Evolutionary conservation across 73 alveolate species (phyloP).

Genomic region (Paraurostyla sp.): DNA sequence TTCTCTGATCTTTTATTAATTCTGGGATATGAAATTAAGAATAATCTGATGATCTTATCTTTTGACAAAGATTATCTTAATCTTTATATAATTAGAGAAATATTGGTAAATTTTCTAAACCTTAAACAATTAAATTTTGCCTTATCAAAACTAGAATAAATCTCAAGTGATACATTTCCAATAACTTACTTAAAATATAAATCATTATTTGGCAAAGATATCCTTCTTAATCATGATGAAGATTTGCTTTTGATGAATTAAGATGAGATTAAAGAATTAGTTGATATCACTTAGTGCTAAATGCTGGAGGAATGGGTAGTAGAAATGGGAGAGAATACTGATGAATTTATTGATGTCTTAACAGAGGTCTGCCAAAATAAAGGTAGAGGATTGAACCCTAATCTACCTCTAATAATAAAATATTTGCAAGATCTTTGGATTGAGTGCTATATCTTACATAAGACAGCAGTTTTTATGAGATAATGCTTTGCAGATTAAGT

Average conservation of each 20-base stretch:
- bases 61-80: too few relatives aligned
- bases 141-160: too few relatives aligned
- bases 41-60: too few relatives aligned
- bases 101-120: too few relatives aligned
- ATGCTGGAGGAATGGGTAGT: conserved; percentile 19
- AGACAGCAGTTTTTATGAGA: not conserved
- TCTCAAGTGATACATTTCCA: too few relatives aligned
- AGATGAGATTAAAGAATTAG: not conserved
- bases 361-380: not conserved
- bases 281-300: not conserved
- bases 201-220: not conserved
- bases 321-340: conserved; percentile 34
- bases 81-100: too few relatives aligned
- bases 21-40: not conserved
- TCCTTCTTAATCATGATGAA: not conserved
- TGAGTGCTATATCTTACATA: not conserved
- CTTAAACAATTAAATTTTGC: too few relatives aligned
- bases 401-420: too few relatives aligned
- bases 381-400: too few relatives aligned
- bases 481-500: conserved; percentile 31
- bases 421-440: not conserved
- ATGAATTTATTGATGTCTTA: not conserved
- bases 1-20: not conserved
- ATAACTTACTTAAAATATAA: too few relatives aligned
- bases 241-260: not conserved